Percentiles rank a stretch among this genome's conserved stretches.
Evolutionary conservation across 2,329 filamentous ascomycete genomes (phyloP).

Genomic region (Samsoniella hepiali): DNA sequence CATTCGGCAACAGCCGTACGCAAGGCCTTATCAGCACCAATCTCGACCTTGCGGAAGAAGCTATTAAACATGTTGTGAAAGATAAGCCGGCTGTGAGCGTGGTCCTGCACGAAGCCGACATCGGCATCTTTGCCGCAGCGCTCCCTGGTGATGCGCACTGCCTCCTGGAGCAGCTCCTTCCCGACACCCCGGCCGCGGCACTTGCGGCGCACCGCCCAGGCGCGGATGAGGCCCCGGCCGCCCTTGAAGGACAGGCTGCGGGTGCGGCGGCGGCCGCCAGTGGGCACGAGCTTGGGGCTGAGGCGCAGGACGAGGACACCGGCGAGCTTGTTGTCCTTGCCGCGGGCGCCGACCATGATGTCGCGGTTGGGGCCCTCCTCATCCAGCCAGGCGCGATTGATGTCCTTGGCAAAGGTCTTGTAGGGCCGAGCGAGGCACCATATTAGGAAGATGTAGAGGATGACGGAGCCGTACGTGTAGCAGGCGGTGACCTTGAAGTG

Average conservation of each 20-base stretch:
- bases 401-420: constrained; percentile 24
- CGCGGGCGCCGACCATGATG: constrained; percentile 62
- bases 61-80: constrained; percentile 62
- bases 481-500: constrained; percentile 17
- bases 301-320: constrained; percentile 68
- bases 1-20: constrained; percentile 49
- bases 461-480: constrained; percentile 16
- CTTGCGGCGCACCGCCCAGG: constrained; percentile 72
- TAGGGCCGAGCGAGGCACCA: constrained; percentile 35
- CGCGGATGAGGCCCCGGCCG: constrained; percentile 69
- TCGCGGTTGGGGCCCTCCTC: constrained; percentile 39
- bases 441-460: constrained; percentile 15
- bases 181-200: constrained; percentile 73
- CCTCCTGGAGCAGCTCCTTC: constrained; percentile 67
- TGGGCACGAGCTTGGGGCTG: constrained; percentile 40
- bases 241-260: constrained; percentile 41
- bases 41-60: constrained; percentile 57
- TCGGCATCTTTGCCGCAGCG: constrained; percentile 65
- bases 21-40: constrained; percentile 52
- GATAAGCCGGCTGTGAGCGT: constrained; percentile 69
- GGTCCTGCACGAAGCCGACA: constrained; percentile 70
- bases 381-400: constrained; percentile 20
- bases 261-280: constrained; percentile 30
- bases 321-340: constrained; percentile 62
- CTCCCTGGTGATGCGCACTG: constrained; percentile 64